Conservation (phyloP, 2,329 filamentous ascomycete genomes). For the Cladosporium sp. region DNA sequence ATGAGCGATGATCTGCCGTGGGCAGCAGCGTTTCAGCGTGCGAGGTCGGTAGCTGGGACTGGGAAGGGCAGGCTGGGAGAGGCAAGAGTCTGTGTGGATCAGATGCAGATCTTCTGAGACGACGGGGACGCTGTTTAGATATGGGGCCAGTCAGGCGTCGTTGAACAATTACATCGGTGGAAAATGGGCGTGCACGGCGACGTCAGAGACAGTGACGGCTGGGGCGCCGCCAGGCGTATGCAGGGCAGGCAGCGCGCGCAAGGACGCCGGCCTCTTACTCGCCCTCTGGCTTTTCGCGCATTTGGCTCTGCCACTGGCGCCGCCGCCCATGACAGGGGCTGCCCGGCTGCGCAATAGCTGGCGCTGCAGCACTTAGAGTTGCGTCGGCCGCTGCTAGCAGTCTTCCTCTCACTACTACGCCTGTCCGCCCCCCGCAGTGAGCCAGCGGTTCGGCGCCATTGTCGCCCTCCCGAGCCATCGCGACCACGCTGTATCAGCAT, state of each 20-base stretch:
- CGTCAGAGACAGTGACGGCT: slow-evolving; percentile 6
- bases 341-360: neutral
- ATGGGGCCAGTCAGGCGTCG: slow-evolving; percentile 3
- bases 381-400: neutral
- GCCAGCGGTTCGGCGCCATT: slow-evolving; percentile 6
- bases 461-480: neutral
- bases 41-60: neutral
- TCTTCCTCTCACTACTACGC: neutral
- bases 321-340: neutral
- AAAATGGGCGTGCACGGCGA: neutral
- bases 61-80: slow-evolving; percentile 2
- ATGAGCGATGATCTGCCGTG: slow-evolving; percentile 6
- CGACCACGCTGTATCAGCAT: too few species aligned
- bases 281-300: too few species aligned
- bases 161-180: slow-evolving; percentile 6
- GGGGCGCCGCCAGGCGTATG: slow-evolving; percentile 3
- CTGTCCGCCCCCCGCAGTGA: neutral
- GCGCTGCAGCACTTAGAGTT: neutral
- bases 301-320: too few species aligned
- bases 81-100: slow-evolving; percentile 9
- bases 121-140: slow-evolving; percentile 7
- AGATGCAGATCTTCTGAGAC: neutral
- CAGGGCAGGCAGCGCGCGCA: neutral
- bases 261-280: neutral
- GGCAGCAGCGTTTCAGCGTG: neutral